Evolutionary conservation across 202 grass and related monocot species (phyloP).

Genomic region (Carex arenaria): DNA sequence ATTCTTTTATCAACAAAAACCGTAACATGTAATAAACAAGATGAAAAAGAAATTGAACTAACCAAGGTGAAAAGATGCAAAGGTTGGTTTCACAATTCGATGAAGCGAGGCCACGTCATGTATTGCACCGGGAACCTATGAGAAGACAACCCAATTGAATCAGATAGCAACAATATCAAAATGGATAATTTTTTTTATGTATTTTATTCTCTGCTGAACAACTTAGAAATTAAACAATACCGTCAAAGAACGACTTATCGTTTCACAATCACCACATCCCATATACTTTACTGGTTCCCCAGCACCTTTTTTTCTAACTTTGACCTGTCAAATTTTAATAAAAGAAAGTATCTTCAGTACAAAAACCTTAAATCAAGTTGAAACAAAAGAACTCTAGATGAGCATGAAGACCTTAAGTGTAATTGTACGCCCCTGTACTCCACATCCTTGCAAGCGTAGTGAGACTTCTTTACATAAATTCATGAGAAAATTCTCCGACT

Average conservation of each 20-base stretch:
- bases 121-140: conserved; percentile 71
- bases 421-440: conserved; percentile 77
- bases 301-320: conserved; percentile 84
- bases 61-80: conserved; percentile 70
- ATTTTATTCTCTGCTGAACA: neutral
- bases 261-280: conserved; percentile 94
- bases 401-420: conserved; percentile 81
- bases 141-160: conserved; percentile 11
- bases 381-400: conserved; percentile 4
- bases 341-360: conserved; percentile 34
- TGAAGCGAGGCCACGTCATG: conserved; percentile 56
- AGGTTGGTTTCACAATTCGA: conserved; percentile 77
- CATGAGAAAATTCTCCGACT: conserved; percentile 79
- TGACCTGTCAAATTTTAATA: conserved; percentile 47
- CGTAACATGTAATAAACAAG: conserved; percentile 2
- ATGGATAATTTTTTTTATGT: neutral
- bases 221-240: conserved; percentile 27
- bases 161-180: neutral
- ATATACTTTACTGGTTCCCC: conserved; percentile 84
- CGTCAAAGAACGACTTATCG: conserved; percentile 70
- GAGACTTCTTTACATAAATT: conserved; percentile 95
- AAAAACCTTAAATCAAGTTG: conserved; percentile 14
- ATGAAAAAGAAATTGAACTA: conserved; percentile 17
- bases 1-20: neutral
- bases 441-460: conserved; percentile 78